phyloP scores from a whole-genome alignment of 352 stramenopile genomes.

The Pythium sukuiense region DNA sequence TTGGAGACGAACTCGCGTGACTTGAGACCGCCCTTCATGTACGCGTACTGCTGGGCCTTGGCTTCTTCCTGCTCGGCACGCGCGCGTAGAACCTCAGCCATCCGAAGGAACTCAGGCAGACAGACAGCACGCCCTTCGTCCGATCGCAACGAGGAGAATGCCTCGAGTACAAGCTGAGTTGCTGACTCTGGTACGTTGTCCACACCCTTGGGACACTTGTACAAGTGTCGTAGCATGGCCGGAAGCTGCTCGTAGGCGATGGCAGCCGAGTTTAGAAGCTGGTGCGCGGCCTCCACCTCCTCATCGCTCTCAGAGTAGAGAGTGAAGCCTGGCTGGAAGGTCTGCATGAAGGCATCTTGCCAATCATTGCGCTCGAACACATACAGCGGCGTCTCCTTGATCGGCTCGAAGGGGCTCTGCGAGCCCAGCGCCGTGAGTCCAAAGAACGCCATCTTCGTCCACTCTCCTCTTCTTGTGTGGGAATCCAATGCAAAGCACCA shows the following conservation, averaged over 20 bases:
- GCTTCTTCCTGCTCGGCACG: constrained; percentile 36
- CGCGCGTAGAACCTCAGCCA: constrained; percentile 36
- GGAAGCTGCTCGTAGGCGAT: constrained; percentile 44
- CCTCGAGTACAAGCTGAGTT: constrained; percentile 28
- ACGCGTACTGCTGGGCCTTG: constrained; percentile 32
- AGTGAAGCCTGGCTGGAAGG: constrained; percentile 44
- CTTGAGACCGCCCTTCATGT: constrained; percentile 29
- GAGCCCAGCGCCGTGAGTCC: constrained; percentile 58
- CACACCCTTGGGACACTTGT: constrained; percentile 57
- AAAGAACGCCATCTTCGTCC: constrained; percentile 57
- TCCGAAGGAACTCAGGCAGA: constrained; percentile 32
- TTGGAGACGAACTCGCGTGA: constrained; percentile 62
- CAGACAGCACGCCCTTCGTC: constrained; percentile 11
- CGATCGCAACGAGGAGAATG: constrained; percentile 14
- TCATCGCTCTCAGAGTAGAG: constrained; percentile 61
- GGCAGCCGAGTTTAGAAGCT: constrained; percentile 28
- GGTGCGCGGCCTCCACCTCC: constrained; percentile 36
- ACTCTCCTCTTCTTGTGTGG: not conserved
- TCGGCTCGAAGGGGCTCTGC: constrained; percentile 54
- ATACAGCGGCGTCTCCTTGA: constrained; percentile 56
- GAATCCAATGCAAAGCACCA: not conserved
- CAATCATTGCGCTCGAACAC: constrained; percentile 56
- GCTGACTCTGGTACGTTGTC: constrained; percentile 49
- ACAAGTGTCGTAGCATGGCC: constrained; percentile 44
- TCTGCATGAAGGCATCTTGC: constrained; percentile 62